Evolutionary conservation across 441 rosid genomes (phyloP), one percentile per base, ranked within the genome.

Genomic region (Metrosideros polymorpha): DNA sequence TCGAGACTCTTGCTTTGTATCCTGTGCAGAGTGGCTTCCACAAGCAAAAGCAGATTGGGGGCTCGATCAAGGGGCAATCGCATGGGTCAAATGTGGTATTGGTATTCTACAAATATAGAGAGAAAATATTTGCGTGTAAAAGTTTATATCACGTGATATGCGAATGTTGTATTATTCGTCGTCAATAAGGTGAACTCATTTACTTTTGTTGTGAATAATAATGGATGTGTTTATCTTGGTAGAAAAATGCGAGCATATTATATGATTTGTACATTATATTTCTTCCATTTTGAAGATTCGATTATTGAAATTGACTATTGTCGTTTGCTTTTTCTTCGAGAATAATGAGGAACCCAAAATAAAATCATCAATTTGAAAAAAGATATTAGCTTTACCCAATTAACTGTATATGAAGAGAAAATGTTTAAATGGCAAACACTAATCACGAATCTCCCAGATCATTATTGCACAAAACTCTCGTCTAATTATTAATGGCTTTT

Each of bases 251-350:
- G 10, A 29, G 18, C 39, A 3, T 4, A 2, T 27, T 0, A 59
- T 15, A 10, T 29, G 39, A 30, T 29, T 59, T 22, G 10, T 5
- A 29, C 0, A 10, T 14, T 15, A 2, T 15, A 29, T 30, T 0
- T 29, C 4, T 57, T 2, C 30, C 6, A 14, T 59, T 3, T 6
- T 14, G 35, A 12, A 27, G 61, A 56, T 56, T 56, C 30, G 9
- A 27, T 12, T 15, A 30, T 5, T 27, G n/a, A n/a, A n/a, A n/a
- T n/a, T n/a, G n/a, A n/a, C n/a, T n/a, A n/a, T n/a, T n/a, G n/a
- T n/a, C n/a, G n/a, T n/a, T n/a, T n/a, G n/a, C n/a, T n/a, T n/a
- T n/a, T n/a, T n/a, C n/a, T n/a, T n/a, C n/a, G n/a, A n/a, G n/a
- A n/a, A n/a, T n/a, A n/a, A n/a, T n/a, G n/a, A n/a, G n/a, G n/a